Evolutionary conservation across 768 basidiomycete species (phyloP).

Genomic region (Cyclocybe cylindracea): DNA sequence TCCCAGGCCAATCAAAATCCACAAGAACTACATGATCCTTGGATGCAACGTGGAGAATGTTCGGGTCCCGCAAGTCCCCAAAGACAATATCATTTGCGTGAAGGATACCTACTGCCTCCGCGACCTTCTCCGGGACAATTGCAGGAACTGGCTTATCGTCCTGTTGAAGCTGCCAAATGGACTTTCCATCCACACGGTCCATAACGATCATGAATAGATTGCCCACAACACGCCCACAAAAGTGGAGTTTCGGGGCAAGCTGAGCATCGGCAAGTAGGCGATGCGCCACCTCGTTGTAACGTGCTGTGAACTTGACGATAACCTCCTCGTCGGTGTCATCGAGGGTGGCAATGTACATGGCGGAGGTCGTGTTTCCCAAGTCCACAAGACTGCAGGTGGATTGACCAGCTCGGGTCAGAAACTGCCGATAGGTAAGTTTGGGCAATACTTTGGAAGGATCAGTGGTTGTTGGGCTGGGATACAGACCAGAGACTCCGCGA

Average conservation of each 20-base stretch:
- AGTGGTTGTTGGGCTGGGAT: constrained; percentile 9
- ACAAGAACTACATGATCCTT: constrained; percentile 18
- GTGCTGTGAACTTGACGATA: constrained; percentile 6
- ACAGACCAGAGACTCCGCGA: constrained; percentile 6
- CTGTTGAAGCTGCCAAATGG: constrained; percentile 11
- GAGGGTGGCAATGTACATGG: constrained; percentile 19
- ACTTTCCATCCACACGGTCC: constrained; percentile 7
- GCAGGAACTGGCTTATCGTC: constrained; percentile 24
- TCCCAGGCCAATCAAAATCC: constrained; percentile 31
- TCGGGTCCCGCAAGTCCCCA: too few species aligned
- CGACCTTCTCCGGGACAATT: constrained; percentile 9
- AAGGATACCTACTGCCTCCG: constrained; percentile 12
- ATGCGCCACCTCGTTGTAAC: constrained; percentile 18
- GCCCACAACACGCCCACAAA: too few species aligned
- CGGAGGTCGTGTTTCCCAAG: constrained; percentile 13
- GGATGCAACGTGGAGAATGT: not conserved
- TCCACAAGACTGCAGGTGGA: constrained; percentile 11
- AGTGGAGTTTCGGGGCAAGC: constrained; percentile 15
- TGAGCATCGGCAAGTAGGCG: constrained; percentile 11
- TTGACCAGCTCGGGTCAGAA: constrained; percentile 13
- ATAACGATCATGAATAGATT: too few species aligned
- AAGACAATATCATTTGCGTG: constrained; percentile 15
- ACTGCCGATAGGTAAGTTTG: constrained; percentile 10
- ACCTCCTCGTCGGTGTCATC: constrained; percentile 1
- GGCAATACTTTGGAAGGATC: constrained; percentile 11